Base-by-base conservation (phyloP, 2,329 filamentous ascomycete genomes). In the Harringtonia lauricola region DNA sequence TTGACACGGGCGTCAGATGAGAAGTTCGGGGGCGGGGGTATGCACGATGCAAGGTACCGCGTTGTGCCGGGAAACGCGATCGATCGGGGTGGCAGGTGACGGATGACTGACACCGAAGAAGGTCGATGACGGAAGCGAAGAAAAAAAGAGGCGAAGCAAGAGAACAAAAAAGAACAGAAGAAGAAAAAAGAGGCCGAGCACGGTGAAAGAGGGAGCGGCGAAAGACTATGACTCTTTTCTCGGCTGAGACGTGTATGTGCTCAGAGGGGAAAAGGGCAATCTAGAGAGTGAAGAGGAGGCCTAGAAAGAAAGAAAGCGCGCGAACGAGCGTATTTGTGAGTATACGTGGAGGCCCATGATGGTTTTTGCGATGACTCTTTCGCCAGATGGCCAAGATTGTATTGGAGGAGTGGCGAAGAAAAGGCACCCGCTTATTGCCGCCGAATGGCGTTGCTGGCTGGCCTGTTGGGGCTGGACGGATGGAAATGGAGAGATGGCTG, bases 311-410 rank as follows among this genome's bases (percentile, higher is more conserved):
- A 42, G 36, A 38, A 36, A 12, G 43, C 43, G 45, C 41, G 43
- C 29, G 33, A 42, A 39, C 31, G 45, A 46, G 45, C 49, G 47
- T 46, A 41, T 47, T 47, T 51, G 49, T 49, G 46, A 49, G 47
- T 48, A 47, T 42, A 51, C 33, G 40, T 36, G 41, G 39, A 42
- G 49, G 41, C 47, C 46, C 45, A 46, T 43, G 48, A 50, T 48
- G 45, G 44, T 22, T 49, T 44, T 43, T 42, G 44, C 48, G 48
- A 51, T 51, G 49, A 51, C 49, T 51, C 49, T 47, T 48, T 22
- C 42, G 21, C 29, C 22, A 17, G 24, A 26, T 37, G 43, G 40
- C 17, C 38, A 35, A 24, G 37, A 42, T 35, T 34, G 36, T 34
- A 46, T 37, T 34, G 34, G 26, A 42, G 41, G 47, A 44, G 48